phyloP scores from a whole-genome alignment of 768 basidiomycete species.

The Pisolithus orientalis region DNA sequence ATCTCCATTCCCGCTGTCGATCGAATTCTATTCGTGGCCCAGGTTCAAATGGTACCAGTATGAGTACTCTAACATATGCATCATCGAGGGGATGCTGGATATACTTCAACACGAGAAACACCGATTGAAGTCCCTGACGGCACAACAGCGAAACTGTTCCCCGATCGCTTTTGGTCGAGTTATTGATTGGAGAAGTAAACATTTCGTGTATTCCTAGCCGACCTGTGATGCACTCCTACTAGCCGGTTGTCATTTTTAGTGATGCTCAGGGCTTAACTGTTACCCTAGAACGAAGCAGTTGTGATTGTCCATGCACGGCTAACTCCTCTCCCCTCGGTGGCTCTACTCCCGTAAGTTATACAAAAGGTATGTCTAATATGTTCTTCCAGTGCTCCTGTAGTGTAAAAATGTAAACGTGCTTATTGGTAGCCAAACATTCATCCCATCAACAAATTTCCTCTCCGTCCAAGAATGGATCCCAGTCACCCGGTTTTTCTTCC shows the following conservation, averaged over 20 bases:
- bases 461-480: slow-evolving; percentile 27
- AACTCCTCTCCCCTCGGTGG: no score
- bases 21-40: slow-evolving; percentile 3
- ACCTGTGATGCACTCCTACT: neutral
- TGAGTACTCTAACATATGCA: neutral
- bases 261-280: no score
- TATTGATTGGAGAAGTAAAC: neutral
- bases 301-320: no score
- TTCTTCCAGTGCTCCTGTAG: neutral
- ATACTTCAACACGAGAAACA: neutral
- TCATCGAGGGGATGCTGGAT: neutral
- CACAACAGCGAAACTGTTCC: neutral
- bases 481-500: slow-evolving; percentile 25
- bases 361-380: neutral
- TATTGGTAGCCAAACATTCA: neutral
- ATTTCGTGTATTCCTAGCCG: neutral
- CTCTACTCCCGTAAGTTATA: neutral
- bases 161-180: neutral
- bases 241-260: no score
- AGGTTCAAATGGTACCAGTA: neutral
- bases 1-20: neutral
- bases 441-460: slow-evolving; percentile 12
- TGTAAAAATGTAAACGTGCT: neutral
- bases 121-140: neutral
- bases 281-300: no score